Evolutionary conservation across 2,329 filamentous ascomycete species (phyloP).

Genomic region (Chaetomiaceae sp.): DNA sequence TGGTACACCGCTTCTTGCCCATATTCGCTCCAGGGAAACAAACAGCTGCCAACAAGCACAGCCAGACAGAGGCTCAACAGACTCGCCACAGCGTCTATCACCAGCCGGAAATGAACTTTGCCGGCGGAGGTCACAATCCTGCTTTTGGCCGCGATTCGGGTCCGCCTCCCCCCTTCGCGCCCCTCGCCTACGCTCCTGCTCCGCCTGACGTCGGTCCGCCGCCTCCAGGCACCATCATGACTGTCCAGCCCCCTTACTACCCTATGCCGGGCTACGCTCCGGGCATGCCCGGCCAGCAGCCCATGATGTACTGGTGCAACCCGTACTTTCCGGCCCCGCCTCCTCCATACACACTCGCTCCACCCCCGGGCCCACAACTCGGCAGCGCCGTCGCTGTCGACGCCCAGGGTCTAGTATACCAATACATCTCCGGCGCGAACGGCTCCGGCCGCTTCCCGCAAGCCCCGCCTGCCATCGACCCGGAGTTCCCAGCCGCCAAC

Average conservation of each 20-base stretch:
- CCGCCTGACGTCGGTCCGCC: slow-evolving; percentile 17
- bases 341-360: neutral
- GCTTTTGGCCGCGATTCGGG: slow-evolving; percentile 13
- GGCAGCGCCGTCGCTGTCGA: slow-evolving; percentile 2
- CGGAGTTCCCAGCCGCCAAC: slow-evolving; percentile 47
- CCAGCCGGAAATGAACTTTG: slow-evolving; percentile 6
- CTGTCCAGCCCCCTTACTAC: slow-evolving; percentile 1
- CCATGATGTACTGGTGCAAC: neutral
- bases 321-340: neutral
- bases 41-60: neutral
- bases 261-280: neutral
- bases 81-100: neutral
- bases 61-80: neutral
- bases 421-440: slow-evolving; percentile 26
- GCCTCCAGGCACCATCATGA: slow-evolving; percentile 14
- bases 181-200: neutral
- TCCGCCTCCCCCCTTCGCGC: slow-evolving; percentile 5
- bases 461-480: slow-evolving; percentile 40
- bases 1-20: neutral
- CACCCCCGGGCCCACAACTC: neutral
- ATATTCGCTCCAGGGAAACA: neutral
- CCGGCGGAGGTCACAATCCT: slow-evolving; percentile 13
- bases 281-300: neutral
- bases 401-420: slow-evolving; percentile 5
- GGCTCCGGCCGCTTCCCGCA: slow-evolving; percentile 38